Percentiles rank a stretch among this genome's conserved stretches.
Evolutionary conservation across 805 yeast species (phyloP).

Genomic region (Candida stauntonica): DNA sequence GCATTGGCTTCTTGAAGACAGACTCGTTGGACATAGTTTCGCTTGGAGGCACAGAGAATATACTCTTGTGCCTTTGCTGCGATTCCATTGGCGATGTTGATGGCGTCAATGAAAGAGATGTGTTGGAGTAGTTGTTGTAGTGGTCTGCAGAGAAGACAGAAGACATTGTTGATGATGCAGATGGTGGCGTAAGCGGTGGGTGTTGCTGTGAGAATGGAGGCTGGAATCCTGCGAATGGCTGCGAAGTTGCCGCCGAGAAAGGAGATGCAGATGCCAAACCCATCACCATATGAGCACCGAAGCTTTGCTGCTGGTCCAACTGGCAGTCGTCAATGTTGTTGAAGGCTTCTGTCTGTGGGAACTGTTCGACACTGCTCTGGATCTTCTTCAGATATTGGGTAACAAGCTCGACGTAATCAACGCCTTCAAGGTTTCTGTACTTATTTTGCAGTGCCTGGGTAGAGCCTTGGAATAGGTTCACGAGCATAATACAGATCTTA

Average conservation of each 20-base stretch:
- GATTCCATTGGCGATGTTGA: slow-evolving; percentile 14
- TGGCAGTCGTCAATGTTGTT: slow-evolving; percentile 11
- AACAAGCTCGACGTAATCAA: slow-evolving; percentile 31
- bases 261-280: too few relatives aligned
- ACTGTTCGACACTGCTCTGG: slow-evolving; percentile 8
- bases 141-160: slow-evolving; percentile 18
- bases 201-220: slow-evolving; percentile 17
- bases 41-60: too few relatives aligned
- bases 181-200: slow-evolving; percentile 31
- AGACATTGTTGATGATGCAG: slow-evolving; percentile 28
- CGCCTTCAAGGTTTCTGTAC: slow-evolving; percentile 12
- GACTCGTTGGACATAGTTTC: slow-evolving; percentile 3
- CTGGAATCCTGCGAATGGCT: slow-evolving; percentile 12
- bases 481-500: slow-evolving; percentile 15
- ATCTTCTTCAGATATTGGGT: slow-evolving; percentile 28
- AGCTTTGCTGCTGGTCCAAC: slow-evolving; percentile 6
- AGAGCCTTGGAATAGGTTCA: slow-evolving; percentile 17
- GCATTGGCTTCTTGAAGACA: slow-evolving; percentile 8
- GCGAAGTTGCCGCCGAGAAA: slow-evolving; percentile 6
- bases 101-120: slow-evolving; percentile 17
- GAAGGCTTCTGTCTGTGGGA: slow-evolving; percentile 13
- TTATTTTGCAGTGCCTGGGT: slow-evolving; percentile 25
- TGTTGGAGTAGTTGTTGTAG: slow-evolving; percentile 13
- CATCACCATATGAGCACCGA: slow-evolving; percentile 9
- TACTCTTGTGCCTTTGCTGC: slow-evolving; percentile 7